Percentiles rank a stretch among this genome's conserved stretches.
Evolutionary conservation across 805 yeast species (phyloP).

Genomic region (Wilhelminamyces savonicus): DNA sequence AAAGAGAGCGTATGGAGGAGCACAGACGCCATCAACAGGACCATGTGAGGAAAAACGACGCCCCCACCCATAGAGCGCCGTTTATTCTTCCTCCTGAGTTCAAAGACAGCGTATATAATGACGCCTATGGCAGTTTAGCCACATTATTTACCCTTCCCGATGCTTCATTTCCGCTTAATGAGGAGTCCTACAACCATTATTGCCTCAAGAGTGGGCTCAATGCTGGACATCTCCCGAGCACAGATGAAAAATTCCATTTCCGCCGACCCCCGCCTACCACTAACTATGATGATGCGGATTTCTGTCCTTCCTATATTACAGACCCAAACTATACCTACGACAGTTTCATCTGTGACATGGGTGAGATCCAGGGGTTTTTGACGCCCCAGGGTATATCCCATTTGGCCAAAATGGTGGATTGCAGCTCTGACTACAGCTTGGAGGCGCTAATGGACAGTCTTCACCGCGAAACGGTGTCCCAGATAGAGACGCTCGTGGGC

Average conservation of each 20-base stretch:
- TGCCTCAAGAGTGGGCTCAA: too few species aligned
- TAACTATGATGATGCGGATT: slow-evolving; percentile 25
- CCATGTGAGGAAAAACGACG: slow-evolving; percentile 68
- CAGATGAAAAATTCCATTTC: neutral
- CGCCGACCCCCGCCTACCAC: slow-evolving; percentile 14
- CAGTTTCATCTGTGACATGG: slow-evolving; percentile 50
- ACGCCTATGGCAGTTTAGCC: slow-evolving; percentile 43
- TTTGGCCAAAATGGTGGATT: slow-evolving; percentile 29
- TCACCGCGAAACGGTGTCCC: slow-evolving; percentile 52
- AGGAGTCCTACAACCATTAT: too few species aligned
- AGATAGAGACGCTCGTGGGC: slow-evolving; percentile 28
- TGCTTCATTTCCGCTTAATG: slow-evolving; percentile 53
- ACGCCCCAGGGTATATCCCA: slow-evolving; percentile 40
- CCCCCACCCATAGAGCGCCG: slow-evolving; percentile 74
- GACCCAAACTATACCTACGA: slow-evolving; percentile 45
- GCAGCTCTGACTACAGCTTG: slow-evolving; percentile 31
- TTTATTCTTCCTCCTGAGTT: slow-evolving; percentile 54
- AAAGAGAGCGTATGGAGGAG: slow-evolving; percentile 40
- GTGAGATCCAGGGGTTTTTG: slow-evolving; percentile 39
- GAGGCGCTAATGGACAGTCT: slow-evolving; percentile 55
- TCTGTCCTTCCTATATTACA: slow-evolving; percentile 19
- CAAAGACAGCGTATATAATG: slow-evolving; percentile 43
- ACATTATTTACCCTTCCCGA: slow-evolving; percentile 63
- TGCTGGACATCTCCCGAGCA: too few species aligned
- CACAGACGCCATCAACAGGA: slow-evolving; percentile 51